These are phyloP conservation scores for Trichosporon asahii DNA, from an alignment of 1,284 basidiomycete species.

Conservation along the genomic window DNA sequence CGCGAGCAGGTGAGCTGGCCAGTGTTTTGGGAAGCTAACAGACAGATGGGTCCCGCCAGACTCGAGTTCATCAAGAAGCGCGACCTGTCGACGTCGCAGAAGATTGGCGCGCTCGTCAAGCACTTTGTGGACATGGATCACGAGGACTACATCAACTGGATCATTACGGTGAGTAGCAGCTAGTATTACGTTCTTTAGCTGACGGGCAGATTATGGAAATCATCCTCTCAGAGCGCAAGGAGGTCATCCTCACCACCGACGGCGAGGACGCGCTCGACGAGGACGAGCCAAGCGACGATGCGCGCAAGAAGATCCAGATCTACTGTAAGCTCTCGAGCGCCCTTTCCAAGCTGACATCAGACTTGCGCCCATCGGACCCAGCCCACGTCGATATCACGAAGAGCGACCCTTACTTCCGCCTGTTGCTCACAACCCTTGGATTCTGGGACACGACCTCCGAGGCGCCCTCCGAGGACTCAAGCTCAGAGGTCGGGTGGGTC, in stretches of 20 bases:
- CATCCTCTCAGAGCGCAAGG: slow-evolving; percentile 64
- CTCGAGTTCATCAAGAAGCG: slow-evolving; percentile 81
- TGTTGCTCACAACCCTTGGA: slow-evolving; percentile 60
- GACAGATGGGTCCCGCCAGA: slow-evolving; percentile 57
- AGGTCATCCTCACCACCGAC: slow-evolving; percentile 69
- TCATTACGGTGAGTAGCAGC: slow-evolving; percentile 63
- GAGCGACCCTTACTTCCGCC: slow-evolving; percentile 71
- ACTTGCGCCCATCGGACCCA: slow-evolving; percentile 68
- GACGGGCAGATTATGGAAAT: slow-evolving; percentile 62
- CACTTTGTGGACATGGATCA: slow-evolving; percentile 67
- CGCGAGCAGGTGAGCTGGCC: slow-evolving; percentile 47
- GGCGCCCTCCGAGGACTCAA: slow-evolving; percentile 1
- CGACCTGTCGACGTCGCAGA: slow-evolving; percentile 70
- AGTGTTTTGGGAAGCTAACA: background rate
- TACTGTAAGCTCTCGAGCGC: slow-evolving; percentile 60
- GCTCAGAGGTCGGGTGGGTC: slow-evolving; percentile 30
- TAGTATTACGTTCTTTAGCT: background rate
- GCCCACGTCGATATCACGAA: slow-evolving; percentile 71
- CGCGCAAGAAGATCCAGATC: slow-evolving; percentile 67
- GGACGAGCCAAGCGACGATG: slow-evolving; percentile 64
- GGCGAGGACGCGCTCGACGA: slow-evolving; percentile 50
- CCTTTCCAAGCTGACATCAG: slow-evolving; percentile 50
- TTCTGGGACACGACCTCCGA: slow-evolving; percentile 33
- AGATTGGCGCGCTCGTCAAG: slow-evolving; percentile 78
- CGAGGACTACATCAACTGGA: slow-evolving; percentile 68